phyloP scores from a whole-genome alignment of 192 early-diverging fungal species.

The Rhizophagus clarus region DNA sequence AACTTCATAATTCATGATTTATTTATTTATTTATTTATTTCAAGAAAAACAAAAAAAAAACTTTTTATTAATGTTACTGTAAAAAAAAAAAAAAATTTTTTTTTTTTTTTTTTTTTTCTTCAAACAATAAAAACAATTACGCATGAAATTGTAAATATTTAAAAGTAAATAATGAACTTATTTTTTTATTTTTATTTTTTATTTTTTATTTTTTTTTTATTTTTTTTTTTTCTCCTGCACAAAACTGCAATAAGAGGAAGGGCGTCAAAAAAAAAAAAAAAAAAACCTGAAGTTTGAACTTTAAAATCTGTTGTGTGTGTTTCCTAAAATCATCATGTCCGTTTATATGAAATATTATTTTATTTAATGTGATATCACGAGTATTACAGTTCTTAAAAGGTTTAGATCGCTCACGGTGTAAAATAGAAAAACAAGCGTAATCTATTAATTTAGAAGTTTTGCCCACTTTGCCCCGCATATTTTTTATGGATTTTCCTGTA shows the following conservation, averaged over 20 bases:
- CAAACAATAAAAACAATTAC: background rate
- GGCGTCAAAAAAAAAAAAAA: slow-evolving; percentile 13
- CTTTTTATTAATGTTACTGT: no score
- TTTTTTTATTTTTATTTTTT: no score
- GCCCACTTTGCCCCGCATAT: no score
- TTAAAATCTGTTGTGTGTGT: no score
- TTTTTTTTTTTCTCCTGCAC: slow-evolving; percentile 19
- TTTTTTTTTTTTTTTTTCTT: background rate
- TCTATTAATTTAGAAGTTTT: background rate
- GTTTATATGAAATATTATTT: background rate
- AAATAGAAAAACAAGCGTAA: background rate
- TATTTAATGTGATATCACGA: slow-evolving; percentile 19
- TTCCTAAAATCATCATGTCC: no score
- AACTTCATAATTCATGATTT: no score
- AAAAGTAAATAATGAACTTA: slow-evolving; percentile 5
- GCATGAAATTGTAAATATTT: slow-evolving; percentile 3
- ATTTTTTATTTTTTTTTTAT: no score
- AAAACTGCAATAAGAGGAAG: background rate
- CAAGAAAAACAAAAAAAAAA: no score
- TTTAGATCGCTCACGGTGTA: background rate
- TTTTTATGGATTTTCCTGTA: no score
- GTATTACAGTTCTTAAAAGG: background rate
- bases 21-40: no score
- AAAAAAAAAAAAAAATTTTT: background rate
- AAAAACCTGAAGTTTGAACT: no score